Evolutionary conservation across 2,329 filamentous ascomycete species (phyloP).

Genomic region (Fusarium papillatum): DNA sequence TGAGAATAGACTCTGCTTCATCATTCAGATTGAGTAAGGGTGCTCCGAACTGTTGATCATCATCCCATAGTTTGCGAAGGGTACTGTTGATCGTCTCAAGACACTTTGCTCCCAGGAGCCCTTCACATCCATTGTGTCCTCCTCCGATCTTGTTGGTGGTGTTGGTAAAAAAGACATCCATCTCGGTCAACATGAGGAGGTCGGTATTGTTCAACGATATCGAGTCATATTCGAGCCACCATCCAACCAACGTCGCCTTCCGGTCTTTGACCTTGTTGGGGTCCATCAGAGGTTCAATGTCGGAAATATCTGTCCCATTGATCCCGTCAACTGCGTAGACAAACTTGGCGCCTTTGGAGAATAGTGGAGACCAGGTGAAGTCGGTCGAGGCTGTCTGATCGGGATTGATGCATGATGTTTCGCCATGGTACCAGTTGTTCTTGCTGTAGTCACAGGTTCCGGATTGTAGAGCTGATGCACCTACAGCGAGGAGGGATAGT

Average conservation of each 20-base stretch:
- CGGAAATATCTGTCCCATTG: not conserved
- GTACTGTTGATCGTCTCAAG: not conserved
- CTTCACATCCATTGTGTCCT: not conserved
- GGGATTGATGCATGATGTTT: not conserved
- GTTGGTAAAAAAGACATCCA: not conserved
- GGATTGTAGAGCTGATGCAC: not conserved
- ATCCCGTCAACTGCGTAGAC: not conserved
- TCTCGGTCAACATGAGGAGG: not conserved
- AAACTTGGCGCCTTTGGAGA: not conserved
- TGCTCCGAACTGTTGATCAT: not conserved
- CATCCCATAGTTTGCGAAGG: not conserved
- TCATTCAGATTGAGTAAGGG: not conserved
- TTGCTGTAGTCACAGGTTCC: not conserved
- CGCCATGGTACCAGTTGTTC: not conserved
- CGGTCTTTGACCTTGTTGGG: not conserved
- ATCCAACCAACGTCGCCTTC: not conserved
- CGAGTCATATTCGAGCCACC: not conserved
- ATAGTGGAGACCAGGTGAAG: not conserved
- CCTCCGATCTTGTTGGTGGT: not conserved
- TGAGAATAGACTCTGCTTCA: not conserved
- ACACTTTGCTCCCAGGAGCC: not conserved
- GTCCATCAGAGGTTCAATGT: not conserved
- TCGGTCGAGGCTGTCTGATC: not conserved
- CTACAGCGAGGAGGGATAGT: not conserved
- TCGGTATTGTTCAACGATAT: not conserved